Evolutionary conservation across 805 yeast species (phyloP).

Genomic region (Tetrapisispora taiwanensis): DNA sequence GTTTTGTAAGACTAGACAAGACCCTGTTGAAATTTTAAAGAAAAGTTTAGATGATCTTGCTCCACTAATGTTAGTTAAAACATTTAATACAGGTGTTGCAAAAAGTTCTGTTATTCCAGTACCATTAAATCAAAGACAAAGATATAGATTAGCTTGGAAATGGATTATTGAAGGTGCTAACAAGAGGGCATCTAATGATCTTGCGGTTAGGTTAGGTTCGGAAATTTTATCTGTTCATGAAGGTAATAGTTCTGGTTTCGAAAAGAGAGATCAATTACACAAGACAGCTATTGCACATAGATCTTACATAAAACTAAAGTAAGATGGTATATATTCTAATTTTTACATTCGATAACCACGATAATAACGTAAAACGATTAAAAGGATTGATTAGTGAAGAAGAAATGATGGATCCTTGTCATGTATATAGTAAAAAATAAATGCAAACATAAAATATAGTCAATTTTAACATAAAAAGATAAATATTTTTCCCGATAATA

Average conservation of each 20-base stretch:
- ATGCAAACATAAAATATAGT: not conserved
- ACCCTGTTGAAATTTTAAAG: constrained; percentile 71
- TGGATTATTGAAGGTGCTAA: constrained; percentile 86
- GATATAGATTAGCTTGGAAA: constrained; percentile 74
- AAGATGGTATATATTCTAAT: not conserved
- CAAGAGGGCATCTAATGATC: constrained; percentile 68
- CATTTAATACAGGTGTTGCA: constrained; percentile 77
- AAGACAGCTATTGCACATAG: constrained; percentile 81
- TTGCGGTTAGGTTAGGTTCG: constrained; percentile 82
- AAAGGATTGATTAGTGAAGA: too few relatives aligned
- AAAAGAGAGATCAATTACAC: constrained; percentile 74
- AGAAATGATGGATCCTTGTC: not conserved
- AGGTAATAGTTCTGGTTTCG: constrained; percentile 77
- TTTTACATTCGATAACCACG: not conserved
- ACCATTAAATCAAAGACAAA: constrained; percentile 72
- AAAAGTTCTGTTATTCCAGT: constrained; percentile 72
- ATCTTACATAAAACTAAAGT: constrained; percentile 52
- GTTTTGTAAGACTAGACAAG: constrained; percentile 48
- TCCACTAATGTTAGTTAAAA: constrained; percentile 71
- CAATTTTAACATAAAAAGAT: not conserved
- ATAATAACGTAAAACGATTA: too few relatives aligned
- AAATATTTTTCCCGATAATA: not conserved
- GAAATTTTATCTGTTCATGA: constrained; percentile 69
- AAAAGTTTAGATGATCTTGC: constrained; percentile 71
- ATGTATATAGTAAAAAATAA: not conserved